A percentile compares a stretch with the other conserved stretches of the same genome.
These are phyloP conservation scores for Jamesozyma piceae DNA, from an alignment of 805 yeast species.

Conservation along the genomic window DNA sequence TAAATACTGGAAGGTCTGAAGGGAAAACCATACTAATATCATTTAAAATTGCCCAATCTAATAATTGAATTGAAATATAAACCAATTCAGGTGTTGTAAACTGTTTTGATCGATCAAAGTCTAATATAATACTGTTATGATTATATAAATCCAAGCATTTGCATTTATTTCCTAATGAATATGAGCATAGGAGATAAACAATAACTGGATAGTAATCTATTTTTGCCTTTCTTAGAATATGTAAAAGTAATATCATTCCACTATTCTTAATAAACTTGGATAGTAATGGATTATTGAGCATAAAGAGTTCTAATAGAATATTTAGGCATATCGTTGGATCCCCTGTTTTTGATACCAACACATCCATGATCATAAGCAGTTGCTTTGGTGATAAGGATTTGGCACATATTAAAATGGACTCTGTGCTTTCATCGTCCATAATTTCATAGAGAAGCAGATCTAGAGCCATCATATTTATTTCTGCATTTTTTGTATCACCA, in stretches of 20 bases:
- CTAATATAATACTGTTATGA: not conserved
- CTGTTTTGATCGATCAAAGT: not conserved
- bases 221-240: constrained; percentile 34
- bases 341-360: constrained; percentile 17
- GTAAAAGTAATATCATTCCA: constrained; percentile 37
- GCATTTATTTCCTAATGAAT: constrained; percentile 9
- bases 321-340: constrained; percentile 22
- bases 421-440: constrained; percentile 35
- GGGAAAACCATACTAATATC: constrained; percentile 28
- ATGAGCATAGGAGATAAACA: constrained; percentile 40
- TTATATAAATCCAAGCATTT: not conserved
- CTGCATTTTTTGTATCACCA: constrained; percentile 18
- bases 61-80: constrained; percentile 27
- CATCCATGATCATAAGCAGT: constrained; percentile 44
- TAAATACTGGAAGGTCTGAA: constrained; percentile 28
- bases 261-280: constrained; percentile 41
- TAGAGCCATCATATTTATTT: constrained; percentile 27
- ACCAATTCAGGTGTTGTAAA: constrained; percentile 30
- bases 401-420: constrained; percentile 36
- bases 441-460: constrained; percentile 29
- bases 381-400: constrained; percentile 56
- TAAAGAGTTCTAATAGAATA: constrained; percentile 43
- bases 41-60: constrained; percentile 32
- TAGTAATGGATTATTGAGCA: constrained; percentile 39
- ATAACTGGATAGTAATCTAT: constrained; percentile 31